Conservation (phyloP, 192 early-diverging fungal species). For the Phycomyces blakesleeanus region DNA sequence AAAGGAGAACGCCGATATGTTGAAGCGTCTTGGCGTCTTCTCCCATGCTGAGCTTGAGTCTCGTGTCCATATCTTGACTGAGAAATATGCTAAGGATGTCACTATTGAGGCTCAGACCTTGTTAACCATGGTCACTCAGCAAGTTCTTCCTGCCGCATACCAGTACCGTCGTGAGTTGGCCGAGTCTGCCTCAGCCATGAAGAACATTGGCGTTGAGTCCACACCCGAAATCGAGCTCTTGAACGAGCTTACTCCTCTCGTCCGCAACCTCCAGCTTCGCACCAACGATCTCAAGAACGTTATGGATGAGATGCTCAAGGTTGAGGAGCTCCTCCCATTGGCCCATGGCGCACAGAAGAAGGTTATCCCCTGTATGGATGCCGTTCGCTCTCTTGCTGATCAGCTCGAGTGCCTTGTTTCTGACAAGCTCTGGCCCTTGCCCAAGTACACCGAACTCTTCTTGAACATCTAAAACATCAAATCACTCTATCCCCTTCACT, state of each 20-base stretch:
- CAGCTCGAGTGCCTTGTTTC: constrained; percentile 74
- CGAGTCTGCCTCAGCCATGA: constrained; percentile 74
- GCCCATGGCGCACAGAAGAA: constrained; percentile 59
- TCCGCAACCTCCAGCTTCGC: constrained; percentile 52
- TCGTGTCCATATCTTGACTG: constrained; percentile 92
- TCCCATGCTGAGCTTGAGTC: constrained; percentile 83
- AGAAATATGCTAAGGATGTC: constrained; percentile 97
- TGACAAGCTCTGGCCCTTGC: constrained; percentile 95
- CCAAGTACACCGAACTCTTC: constrained; percentile 94
- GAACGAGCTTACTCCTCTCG: constrained; percentile 59
- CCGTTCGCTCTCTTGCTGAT: constrained; percentile 66
- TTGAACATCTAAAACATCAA: constrained; percentile 53
- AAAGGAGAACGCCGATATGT: constrained; percentile 66
- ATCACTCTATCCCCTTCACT: too few relatives aligned
- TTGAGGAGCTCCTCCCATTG: constrained; percentile 57
- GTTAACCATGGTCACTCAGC: constrained; percentile 72
- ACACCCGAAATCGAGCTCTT: constrained; percentile 72
- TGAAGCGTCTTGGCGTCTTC: constrained; percentile 82
- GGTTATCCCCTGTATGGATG: constrained; percentile 71
- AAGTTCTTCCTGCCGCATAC: constrained; percentile 85
- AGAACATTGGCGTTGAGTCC: constrained; percentile 49
- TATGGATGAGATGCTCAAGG: constrained; percentile 54
- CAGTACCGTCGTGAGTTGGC: constrained; percentile 86
- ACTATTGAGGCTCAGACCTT: constrained; percentile 91
- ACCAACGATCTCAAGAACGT: constrained; percentile 52